Conservation (phyloP, 2,329 filamentous ascomycete species). For the Pestalotiopsis sp. region DNA sequence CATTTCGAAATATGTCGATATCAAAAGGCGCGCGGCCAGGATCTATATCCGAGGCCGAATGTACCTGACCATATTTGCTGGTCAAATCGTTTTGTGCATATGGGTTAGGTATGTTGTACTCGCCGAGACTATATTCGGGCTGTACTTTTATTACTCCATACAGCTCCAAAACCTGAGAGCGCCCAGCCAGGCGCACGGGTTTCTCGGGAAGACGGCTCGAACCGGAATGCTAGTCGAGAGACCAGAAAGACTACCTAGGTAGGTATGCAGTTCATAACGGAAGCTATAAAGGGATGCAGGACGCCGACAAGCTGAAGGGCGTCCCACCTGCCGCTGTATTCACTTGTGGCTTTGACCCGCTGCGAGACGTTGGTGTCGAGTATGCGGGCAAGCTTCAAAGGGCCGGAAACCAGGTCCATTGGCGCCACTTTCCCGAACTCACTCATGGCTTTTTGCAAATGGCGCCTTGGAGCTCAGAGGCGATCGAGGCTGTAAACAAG, state of each 20-base stretch:
- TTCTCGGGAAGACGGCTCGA: too few relatives aligned
- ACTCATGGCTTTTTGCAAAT: constrained; percentile 32
- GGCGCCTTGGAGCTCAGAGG: constrained; percentile 29
- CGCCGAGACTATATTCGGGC: too few relatives aligned
- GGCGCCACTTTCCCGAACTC: constrained; percentile 26
- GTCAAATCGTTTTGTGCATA: not conserved
- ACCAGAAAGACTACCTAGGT: too few relatives aligned
- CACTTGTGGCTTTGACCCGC: constrained; percentile 32
- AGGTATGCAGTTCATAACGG: too few relatives aligned
- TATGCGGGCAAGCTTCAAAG: constrained; percentile 28
- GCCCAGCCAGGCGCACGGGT: too few relatives aligned
- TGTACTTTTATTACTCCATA: too few relatives aligned
- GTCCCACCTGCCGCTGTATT: constrained; percentile 28
- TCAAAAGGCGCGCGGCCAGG: not conserved
- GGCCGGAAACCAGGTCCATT: constrained; percentile 25
- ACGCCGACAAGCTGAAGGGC: constrained; percentile 19
- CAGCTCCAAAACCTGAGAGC: too few relatives aligned
- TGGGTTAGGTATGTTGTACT: not conserved
- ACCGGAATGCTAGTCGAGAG: too few relatives aligned
- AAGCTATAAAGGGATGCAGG: constrained; percentile 24
- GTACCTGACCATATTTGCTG: not conserved
- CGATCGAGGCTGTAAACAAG: constrained; percentile 15
- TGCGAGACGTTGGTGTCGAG: constrained; percentile 32
- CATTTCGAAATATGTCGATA: not conserved
- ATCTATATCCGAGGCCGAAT: not conserved